Base-by-base conservation (phyloP, 2,329 filamentous ascomycete genomes). In the Pyrenochaeta sp. region DNA sequence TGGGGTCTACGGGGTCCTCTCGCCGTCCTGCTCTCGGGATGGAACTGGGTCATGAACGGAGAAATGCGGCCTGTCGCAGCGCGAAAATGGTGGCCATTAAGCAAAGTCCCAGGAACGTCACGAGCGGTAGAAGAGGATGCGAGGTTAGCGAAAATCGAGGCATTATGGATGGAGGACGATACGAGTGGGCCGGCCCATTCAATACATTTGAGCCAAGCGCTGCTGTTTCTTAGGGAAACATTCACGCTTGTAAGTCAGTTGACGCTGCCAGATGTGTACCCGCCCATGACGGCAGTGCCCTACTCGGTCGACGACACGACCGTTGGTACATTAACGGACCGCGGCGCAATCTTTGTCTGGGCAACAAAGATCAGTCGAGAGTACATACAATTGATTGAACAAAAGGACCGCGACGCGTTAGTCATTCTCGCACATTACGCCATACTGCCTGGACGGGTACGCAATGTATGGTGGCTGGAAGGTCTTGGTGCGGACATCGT, bases 391-490 rank as follows among this genome's bases (percentile, higher is more conserved):
- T 57, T 75, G 15, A 54, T 78, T 25, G 71, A 73, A 32, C 52
- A 64, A 39, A 72, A 72, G 50, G 70, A 77, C 30, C 54, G 61
- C 1, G 66, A 74, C 19, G 76, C 76, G 1, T 57, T 80, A 13
- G 71, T 79, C 27, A 69, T 80, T 19, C 57, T 79, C 9, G 77
- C 76, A 9, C 71, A 79, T 52, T 79, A 74, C 52, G 77, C 76
- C 19, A 67, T 79, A 5, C 55, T 80, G 15, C 66, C 75, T 1
- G 73, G 73, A 0, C 58, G 74, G 24, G 68, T 75, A 7, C 56
- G 73, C 15, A 72, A 72, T 25, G 69, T 75, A 7, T 77, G 74
- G 74, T 77, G 73, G 73, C 50, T 77, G 5, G 73, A 76, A 42
- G 73, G 72, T 0, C 47, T 77, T 5, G 74, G 74, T 4, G 65